Base-by-base conservation (phyloP, 129 eudicot genomes). In the Logfia minima region DNA sequence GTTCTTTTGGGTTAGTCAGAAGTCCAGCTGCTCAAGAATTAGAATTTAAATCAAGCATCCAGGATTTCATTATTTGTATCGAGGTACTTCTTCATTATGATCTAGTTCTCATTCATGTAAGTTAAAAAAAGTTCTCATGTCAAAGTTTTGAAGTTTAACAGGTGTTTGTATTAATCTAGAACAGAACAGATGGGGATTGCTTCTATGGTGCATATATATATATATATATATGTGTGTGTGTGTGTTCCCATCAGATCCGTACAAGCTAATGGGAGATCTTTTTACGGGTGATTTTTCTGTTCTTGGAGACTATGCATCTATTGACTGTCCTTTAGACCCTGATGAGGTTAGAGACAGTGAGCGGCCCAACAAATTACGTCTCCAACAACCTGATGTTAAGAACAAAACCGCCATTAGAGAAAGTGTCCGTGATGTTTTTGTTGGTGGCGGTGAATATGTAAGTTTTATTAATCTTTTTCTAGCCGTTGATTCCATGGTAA, bases 181-280 rank as follows among this genome's bases (percentile, higher is more conserved):
- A 80, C 99, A 89, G 93, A 76, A 80, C 99, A 95, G 99, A 95
- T 95, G 99, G 99, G 96, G 71, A 70, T 95, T 79, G 99, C 99
- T 80, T 87, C 99, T 29, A 76, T 83, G 72, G 97, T 89, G 84
- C 99, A 95, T 82, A 74, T 95, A 37, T 95, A 89, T n/a, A n/a
- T n/a, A n/a, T n/a, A n/a, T n/a, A n/a, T n/a, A n/a, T n/a, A n/a
- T n/a, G n/a, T n/a, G n/a, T n/a, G n/a, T n/a, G n/a, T n/a, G n/a
- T 55, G 99, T 95, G 70, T 95, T 91, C 72, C 96, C 99, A 16
- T 88, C 99, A 45, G 89, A 95, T 78, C 97, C 97, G 6, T 95
- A 91, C 68, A 92, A 82, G 70, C 81, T 83, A 77, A 91, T 95
- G 97, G 97, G 92, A 72, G 97, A 92, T 26, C 66, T 70, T 23